Base-by-base conservation (phyloP, 2,329 filamentous ascomycete species). In the Stemphylium beticola region DNA sequence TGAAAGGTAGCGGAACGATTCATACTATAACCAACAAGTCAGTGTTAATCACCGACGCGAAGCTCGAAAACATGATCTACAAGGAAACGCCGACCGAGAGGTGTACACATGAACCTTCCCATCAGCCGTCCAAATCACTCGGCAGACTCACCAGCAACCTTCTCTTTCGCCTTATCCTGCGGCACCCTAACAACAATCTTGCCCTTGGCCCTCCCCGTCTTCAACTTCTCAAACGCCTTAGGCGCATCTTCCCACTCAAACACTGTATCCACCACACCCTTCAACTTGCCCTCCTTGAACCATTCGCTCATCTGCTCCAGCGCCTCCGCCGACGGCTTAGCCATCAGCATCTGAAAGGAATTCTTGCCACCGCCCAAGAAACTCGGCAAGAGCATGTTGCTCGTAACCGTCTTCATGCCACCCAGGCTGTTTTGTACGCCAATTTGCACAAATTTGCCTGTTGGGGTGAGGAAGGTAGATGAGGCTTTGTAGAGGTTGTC, bases 231-330 rank as follows among this genome's bases (percentile, higher is more conserved):
- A 71, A 83, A 86, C 2, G 85, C 87, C 64, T 82, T 79, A 1
- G 80, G 78, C 2, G 78, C 81, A 51, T 88, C 80, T 40, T 84
- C 82, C 66, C 85, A 84, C 10, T 78, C 74, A 62, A 82, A 87
- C 2, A 76, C 75, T 53, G 81, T 76, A 64, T 87, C 86, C 38
- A 88, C 72, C 0, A 85, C 77, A 1, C 79, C 69, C 72, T 79
- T 83, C 24, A 89, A 60, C 67, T 84, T 87, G 1, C 84, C 85
- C 61, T 87, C 81, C 20, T 75, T 69, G 71, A 89, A 76, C 84
- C 82, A 85, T 46, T 76, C 65, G 0, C 72, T 85, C 48, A 90
- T 71, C 64, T 79, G 71, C 20, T 62, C 75, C 37, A 86, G 68
- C 37, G 85, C 75, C 9, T 80, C 77, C 3, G 71, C 67, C 2